Percentiles rank a stretch among this genome's conserved stretches.
These are phyloP conservation scores for Plasmodium relictum DNA, from an alignment of 169 alveolate species.

Conservation along the genomic window DNA sequence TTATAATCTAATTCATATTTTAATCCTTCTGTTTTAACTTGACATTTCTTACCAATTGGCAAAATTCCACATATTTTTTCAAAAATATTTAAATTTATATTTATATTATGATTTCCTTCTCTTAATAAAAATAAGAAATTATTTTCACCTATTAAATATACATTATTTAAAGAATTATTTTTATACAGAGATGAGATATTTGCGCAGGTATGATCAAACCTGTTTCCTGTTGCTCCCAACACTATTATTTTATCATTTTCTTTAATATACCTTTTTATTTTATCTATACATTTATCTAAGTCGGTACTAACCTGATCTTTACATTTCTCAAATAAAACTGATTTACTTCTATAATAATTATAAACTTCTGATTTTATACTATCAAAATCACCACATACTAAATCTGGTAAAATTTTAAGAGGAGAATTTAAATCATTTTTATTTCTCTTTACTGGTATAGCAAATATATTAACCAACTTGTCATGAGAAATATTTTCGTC, in stretches of 20 bases:
- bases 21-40: constrained; percentile 65
- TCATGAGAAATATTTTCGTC: not conserved
- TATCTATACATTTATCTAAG: constrained; percentile 69
- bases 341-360: constrained; percentile 41
- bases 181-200: constrained; percentile 56
- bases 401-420: constrained; percentile 38
- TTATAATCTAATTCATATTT: constrained; percentile 69
- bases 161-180: constrained; percentile 20
- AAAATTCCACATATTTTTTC: constrained; percentile 56
- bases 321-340: constrained; percentile 60
- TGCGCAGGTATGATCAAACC: constrained; percentile 79
- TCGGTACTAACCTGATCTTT: constrained; percentile 38
- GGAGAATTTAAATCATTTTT: not conserved
- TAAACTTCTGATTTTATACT: constrained; percentile 60
- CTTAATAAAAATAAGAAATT: constrained; percentile 69
- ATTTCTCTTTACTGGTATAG: not conserved
- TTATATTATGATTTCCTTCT: constrained; percentile 49
- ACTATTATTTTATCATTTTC: constrained; percentile 52
- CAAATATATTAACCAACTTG: constrained; percentile 5
- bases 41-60: constrained; percentile 69
- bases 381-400: constrained; percentile 77
- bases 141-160: constrained; percentile 75
- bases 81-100: constrained; percentile 21
- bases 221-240: constrained; percentile 75
- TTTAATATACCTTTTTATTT: constrained; percentile 25